A percentile compares a stretch with the other conserved stretches of the same genome.
These are phyloP conservation scores for Pyrenophora teres DNA, from an alignment of 2,329 filamentous ascomycete genomes.

Conservation along the genomic window DNA sequence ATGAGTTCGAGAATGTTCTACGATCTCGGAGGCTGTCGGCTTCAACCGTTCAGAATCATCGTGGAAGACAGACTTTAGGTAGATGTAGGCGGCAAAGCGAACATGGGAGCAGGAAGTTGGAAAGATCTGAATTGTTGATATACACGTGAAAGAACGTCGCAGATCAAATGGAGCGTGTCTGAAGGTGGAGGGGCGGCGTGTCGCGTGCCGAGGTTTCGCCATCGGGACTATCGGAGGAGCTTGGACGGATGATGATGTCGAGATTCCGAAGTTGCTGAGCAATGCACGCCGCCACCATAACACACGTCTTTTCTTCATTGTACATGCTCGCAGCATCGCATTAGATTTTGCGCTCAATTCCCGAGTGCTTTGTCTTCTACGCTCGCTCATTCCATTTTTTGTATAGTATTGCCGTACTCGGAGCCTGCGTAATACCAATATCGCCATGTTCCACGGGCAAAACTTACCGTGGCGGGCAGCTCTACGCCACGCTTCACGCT, in stretches of 20 bases:
- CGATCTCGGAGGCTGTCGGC: conserved; percentile 2
- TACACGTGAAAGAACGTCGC: too few species aligned
- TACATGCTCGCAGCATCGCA: conserved; percentile 16
- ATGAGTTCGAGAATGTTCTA: conserved; percentile 11
- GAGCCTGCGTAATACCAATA: conserved; percentile 4
- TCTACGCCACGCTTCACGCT: conserved; percentile 56
- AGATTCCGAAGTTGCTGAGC: conserved; percentile 30
- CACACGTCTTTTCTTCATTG: conserved; percentile 9
- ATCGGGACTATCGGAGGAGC: conserved; percentile 26
- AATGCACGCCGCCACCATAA: conserved; percentile 24
- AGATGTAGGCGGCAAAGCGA: not conserved
- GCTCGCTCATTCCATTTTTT: conserved; percentile 5
- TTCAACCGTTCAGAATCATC: not conserved
- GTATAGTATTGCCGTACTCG: conserved; percentile 11
- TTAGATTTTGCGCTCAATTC: not conserved
- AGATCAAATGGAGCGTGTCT: not conserved
- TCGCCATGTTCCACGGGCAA: conserved; percentile 65
- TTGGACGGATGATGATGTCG: conserved; percentile 32
- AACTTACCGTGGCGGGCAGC: conserved; percentile 68
- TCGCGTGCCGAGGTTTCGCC: conserved; percentile 22
- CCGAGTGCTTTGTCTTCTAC: conserved; percentile 10
- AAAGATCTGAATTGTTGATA: not conserved
- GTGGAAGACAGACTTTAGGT: too few species aligned
- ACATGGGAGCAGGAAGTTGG: too few species aligned
- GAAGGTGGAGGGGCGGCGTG: not conserved